Evolutionary conservation across 2,329 filamentous ascomycete species (phyloP).

Genomic region (Phoma sp.): DNA sequence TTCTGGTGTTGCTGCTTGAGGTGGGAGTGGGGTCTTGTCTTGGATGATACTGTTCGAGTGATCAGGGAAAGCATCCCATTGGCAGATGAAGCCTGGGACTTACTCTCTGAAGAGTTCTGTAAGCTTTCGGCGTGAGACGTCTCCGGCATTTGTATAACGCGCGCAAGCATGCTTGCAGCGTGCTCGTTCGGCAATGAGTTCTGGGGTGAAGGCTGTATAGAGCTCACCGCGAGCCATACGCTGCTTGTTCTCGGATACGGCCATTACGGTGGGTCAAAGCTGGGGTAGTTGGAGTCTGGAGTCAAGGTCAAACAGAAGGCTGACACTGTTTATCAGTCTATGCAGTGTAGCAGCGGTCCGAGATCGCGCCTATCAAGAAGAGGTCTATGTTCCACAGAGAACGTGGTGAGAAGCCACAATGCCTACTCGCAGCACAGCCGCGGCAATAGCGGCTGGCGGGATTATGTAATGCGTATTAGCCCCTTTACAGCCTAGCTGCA

Average conservation of each 20-base stretch:
- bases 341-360: neutral
- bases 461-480: constrained; percentile 1
- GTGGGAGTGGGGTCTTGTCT: constrained; percentile 69
- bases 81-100: constrained; percentile 40
- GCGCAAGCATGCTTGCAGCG: constrained; percentile 67
- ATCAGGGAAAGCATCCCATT: constrained; percentile 16
- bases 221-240: constrained; percentile 71
- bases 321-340: neutral
- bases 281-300: neutral
- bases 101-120: constrained; percentile 76
- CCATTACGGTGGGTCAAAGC: constrained; percentile 22
- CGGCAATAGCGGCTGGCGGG: neutral
- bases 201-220: constrained; percentile 74
- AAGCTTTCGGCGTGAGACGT: constrained; percentile 65
- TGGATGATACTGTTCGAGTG: constrained; percentile 61
- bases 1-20: constrained; percentile 60
- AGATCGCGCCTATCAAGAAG: neutral
- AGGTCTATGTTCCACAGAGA: neutral
- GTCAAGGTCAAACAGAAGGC: neutral
- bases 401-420: neutral
- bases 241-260: constrained; percentile 44
- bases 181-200: constrained; percentile 68
- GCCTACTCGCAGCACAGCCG: neutral
- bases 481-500: neutral
- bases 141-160: constrained; percentile 68